Evolutionary conservation across 768 basidiomycete species (phyloP), one percentile per base, ranked within the genome.

Genomic region (Crassisporium funariophilum): DNA sequence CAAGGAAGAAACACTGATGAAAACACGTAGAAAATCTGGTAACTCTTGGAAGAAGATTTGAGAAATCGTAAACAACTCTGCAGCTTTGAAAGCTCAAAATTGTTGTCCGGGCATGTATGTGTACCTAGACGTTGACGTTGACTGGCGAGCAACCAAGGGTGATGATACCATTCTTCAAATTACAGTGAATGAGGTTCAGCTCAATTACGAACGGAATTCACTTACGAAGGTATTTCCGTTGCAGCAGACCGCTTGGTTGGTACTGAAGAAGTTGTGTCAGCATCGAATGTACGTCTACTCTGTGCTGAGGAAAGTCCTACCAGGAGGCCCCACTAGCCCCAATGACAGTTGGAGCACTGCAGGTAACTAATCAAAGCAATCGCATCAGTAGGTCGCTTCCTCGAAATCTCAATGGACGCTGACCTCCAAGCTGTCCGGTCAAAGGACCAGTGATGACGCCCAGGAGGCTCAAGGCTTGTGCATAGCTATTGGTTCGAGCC

Each of bases 241-340:
- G 56, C 60, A 62, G 49, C 60, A 62, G 37, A 47, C 58, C 3
- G 56, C 39, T 43, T 62, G 60, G 12, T 27, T 16, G 24, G 49
- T 23, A 51, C 60, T 61, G 11, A 25, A 36, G n/a, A n/a, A n/a
- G n/a, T n/a, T n/a, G n/a, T 12, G 16, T 10, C 22, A 11, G 7
- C 35, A 11, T 43, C 13, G 11, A 37, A 19, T 8, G 16, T 9
- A 4, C n/a, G 16, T 5, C 9, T 5, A n/a, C 41, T 13, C 10
- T 38, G n/a, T 16, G 6, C 11, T 20, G 23, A 7, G 11, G 4
- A 4, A 6, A 33, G 15, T 2, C 35, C 5, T 49, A 41, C 52
- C 52, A 62, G 19, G 41, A 46, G 29, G 52, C 58, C 19, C 58
- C 53, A 9, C 43, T 47, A 34, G 36, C 4, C 19, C 47, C 58